Base-by-base conservation (phyloP, 306 rosid genomes). In the Alnus rubra region DNA sequence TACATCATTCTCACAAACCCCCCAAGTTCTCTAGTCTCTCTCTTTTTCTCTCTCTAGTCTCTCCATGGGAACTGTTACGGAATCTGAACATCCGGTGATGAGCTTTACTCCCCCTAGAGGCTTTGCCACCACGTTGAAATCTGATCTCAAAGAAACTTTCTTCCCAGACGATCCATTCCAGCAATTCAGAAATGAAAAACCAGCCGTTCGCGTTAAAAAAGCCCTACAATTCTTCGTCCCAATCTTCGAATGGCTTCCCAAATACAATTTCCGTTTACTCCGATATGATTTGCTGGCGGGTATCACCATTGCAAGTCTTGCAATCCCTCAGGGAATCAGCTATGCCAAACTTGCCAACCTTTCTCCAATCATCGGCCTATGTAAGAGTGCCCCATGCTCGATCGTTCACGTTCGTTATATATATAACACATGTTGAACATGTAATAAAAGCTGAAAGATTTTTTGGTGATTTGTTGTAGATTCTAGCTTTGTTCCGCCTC, bases 291-390 rank as follows among this genome's bases (percentile, higher is more conserved):
- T 94, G 4, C 88, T 94, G 9, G 91, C 98, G 6, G 98, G 97
- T 31, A 62, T 94, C 75, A 94, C 98, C 87, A 84, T 92, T 45
- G 76, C 94, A 14, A 92, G 97, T 50, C 94, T 94, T n/a, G 97
- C 98, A 72, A 94, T 94, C 74, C 98, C 98, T 39, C 98, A 94
- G 74, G 98, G 97, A 72, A 92, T 94, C 28, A 94, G 98, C 65
- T 94, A 94, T 48, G 97, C 97, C 50, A 90, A 88, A 69, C 97
- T 94, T 30, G 97, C 86, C 0, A 5, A 42, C 4, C 31, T 94
- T 39, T 94, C 97, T 54, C 97, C 98, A 16, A 83, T 94, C 59
- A 31, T 89, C 19, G 98, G 97, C 76, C 93, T 94, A n/a, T 94
- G 98, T 94, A 79, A 86, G 89, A 56, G n/a, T n/a, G n/a, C n/a